Evolutionary conservation across 306 rosid species (phyloP).

Genomic region (Prunus mira): DNA sequence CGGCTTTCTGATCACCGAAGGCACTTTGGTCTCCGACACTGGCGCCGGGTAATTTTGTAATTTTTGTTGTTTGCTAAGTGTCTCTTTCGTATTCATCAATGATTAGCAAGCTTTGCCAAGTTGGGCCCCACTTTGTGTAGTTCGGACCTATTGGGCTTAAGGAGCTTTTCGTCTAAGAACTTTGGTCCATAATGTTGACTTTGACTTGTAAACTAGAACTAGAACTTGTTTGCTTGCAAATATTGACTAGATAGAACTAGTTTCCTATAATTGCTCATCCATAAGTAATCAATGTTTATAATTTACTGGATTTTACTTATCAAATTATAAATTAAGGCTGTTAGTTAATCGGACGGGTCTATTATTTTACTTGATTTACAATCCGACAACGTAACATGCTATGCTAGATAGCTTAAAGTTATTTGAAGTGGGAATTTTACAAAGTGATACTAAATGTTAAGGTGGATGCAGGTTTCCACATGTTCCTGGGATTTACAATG

Average conservation of each 20-base stretch:
- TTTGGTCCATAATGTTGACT: neutral
- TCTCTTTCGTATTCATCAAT: neutral
- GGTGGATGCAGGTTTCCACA: slow-evolving; percentile 43
- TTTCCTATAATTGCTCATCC: neutral
- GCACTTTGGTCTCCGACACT: slow-evolving; percentile 41
- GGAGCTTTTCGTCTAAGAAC: neutral
- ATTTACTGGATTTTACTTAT: too few species aligned
- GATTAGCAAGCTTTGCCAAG: neutral
- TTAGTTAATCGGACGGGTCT: too few species aligned
- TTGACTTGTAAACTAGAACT: neutral
- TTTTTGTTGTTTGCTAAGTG: neutral
- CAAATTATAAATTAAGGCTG: too few species aligned
- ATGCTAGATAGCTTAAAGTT: neutral
- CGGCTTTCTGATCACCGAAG: slow-evolving; percentile 53
- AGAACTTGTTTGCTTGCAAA: neutral
- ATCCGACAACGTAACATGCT: neutral
- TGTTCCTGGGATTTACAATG: slow-evolving; percentile 56
- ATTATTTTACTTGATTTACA: neutral
- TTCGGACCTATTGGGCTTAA: neutral
- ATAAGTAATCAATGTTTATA: neutral
- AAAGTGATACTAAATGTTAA: neutral
- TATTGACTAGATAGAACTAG: neutral
- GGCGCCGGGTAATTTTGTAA: slow-evolving; percentile 49
- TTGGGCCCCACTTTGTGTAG: neutral
- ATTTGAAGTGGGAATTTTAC: neutral